A percentile compares a stretch with the other conserved stretches of the same genome.
Conservation (phyloP, 2,329 filamentous ascomycete genomes). For the Paecilomyces sp. region DNA sequence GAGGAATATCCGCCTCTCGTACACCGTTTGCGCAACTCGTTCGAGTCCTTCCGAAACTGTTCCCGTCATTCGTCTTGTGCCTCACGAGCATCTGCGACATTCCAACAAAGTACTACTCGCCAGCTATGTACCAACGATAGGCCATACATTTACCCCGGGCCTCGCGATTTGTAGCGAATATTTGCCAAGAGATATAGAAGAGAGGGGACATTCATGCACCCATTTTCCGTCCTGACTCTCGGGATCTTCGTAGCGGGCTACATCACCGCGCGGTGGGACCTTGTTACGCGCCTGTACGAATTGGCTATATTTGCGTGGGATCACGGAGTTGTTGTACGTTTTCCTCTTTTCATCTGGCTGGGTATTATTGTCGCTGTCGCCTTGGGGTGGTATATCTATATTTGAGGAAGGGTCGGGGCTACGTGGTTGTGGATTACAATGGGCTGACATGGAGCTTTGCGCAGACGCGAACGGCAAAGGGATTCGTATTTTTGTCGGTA, state of each 20-base stretch:
- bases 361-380: background rate
- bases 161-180: background rate
- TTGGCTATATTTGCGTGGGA: constrained; percentile 96
- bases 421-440: background rate
- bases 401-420: background rate
- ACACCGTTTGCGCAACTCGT: background rate
- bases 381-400: background rate
- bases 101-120: background rate
- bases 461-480: constrained; percentile 77
- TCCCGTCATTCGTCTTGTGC: background rate
- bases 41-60: background rate
- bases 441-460: background rate
- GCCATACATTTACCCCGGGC: background rate
- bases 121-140: constrained; percentile 23
- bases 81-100: background rate
- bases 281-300: constrained; percentile 94
- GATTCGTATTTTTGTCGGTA: constrained; percentile 71
- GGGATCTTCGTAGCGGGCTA: constrained; percentile 99
- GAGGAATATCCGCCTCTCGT: background rate
- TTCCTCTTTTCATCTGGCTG: constrained; percentile 3
- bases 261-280: constrained; percentile 98
- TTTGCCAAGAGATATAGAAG: background rate
- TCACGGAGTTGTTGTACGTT: constrained; percentile 86
- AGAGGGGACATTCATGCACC: constrained; percentile 65
- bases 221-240: constrained; percentile 90